These are phyloP conservation scores for Herpotrichia juniperi DNA, from an alignment of 2,329 filamentous ascomycete species.

Conservation along the genomic window DNA sequence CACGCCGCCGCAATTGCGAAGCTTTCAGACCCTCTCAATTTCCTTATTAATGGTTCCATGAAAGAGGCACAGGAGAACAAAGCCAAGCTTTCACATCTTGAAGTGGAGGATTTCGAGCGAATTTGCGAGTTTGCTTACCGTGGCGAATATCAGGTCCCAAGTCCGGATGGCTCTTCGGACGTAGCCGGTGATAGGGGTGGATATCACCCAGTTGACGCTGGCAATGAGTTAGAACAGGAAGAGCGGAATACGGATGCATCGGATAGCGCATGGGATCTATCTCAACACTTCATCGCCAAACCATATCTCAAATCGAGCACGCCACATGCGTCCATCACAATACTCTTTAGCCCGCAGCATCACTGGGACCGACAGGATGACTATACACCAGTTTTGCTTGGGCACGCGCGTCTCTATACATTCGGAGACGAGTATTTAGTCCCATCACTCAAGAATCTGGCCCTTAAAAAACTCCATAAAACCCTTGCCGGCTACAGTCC, in stretches of 20 bases:
- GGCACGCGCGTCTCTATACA: slow-evolving; percentile 14
- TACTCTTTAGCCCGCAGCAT: too few species aligned
- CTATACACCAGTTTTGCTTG: slow-evolving; percentile 15
- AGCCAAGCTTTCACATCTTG: slow-evolving; percentile 4
- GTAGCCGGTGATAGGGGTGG: too few species aligned
- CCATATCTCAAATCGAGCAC: too few species aligned
- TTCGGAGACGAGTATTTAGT: slow-evolving; percentile 9
- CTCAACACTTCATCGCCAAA: too few species aligned
- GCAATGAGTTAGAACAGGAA: too few species aligned
- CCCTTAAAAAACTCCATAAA: neutral
- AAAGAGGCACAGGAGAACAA: slow-evolving; percentile 5
- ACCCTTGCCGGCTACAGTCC: neutral
- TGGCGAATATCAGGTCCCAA: slow-evolving; percentile 10
- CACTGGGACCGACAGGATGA: slow-evolving; percentile 1
- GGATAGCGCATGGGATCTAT: too few species aligned
- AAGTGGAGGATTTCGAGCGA: slow-evolving; percentile 11
- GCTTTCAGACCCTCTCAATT: neutral
- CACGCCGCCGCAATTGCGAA: slow-evolving; percentile 8
- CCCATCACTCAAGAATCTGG: neutral
- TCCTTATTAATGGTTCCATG: slow-evolving; percentile 12
- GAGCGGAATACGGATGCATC: too few species aligned
- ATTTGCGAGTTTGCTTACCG: slow-evolving; percentile 14
- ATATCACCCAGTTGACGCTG: too few species aligned
- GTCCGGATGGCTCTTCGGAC: neutral
- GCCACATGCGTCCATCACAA: too few species aligned